These are phyloP conservation scores for Onygenales sp. DNA, from an alignment of 2,329 filamentous ascomycete genomes.

Conservation along the genomic window DNA sequence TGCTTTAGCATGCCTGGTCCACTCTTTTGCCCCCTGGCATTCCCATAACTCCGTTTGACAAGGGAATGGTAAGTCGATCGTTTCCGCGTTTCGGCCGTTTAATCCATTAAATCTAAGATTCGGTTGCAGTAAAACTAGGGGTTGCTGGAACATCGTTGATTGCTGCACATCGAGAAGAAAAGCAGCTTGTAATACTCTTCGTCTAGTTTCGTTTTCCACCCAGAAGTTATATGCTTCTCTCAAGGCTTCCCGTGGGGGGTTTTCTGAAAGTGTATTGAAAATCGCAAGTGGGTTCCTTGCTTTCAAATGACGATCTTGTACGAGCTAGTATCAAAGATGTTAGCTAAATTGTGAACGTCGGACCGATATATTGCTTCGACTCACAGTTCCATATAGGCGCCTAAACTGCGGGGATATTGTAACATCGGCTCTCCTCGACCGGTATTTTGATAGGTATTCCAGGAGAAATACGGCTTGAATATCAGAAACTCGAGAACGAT, in stretches of 20 bases:
- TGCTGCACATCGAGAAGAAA: slow-evolving; percentile 26
- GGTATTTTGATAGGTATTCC: slow-evolving; percentile 24
- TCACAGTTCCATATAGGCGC: slow-evolving; percentile 24
- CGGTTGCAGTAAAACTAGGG: slow-evolving; percentile 19
- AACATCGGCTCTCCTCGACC: slow-evolving; percentile 22
- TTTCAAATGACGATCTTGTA: slow-evolving; percentile 20
- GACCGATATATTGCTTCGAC: slow-evolving; percentile 6
- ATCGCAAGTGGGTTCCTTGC: slow-evolving; percentile 21
- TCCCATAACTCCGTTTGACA: slow-evolving; percentile 25
- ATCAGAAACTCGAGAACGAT: slow-evolving; percentile 23
- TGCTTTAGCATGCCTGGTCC: slow-evolving; percentile 16
- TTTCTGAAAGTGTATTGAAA: slow-evolving; percentile 17
- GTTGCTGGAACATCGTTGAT: slow-evolving; percentile 22
- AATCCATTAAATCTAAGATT: slow-evolving; percentile 4
- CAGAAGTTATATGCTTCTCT: slow-evolving; percentile 23
- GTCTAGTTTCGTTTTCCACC: slow-evolving; percentile 25
- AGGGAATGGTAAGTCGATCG: slow-evolving; percentile 20
- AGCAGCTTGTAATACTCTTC: slow-evolving; percentile 24
- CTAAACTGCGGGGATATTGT: slow-evolving; percentile 25
- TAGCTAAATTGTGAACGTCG: not conserved
- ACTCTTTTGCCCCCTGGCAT: slow-evolving; percentile 17
- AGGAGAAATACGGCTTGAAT: slow-evolving; percentile 27
- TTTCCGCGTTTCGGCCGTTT: slow-evolving; percentile 8
- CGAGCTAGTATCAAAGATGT: slow-evolving; percentile 12
- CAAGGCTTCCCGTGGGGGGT: slow-evolving; percentile 17